Conservation (phyloP, 345 rosid genomes). For the Syzygium aromaticum region DNA sequence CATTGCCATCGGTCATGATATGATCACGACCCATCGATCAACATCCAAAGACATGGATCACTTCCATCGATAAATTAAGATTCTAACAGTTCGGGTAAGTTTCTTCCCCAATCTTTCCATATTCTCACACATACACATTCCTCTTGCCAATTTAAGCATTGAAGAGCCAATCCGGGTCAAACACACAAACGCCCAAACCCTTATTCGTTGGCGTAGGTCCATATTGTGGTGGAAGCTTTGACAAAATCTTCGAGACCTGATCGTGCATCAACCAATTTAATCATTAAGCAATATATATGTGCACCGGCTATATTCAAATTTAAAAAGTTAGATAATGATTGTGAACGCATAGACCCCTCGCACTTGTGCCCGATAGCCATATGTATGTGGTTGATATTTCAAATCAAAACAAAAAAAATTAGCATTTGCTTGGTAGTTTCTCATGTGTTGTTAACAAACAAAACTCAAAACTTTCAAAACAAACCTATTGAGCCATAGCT, state of each 20-base stretch:
- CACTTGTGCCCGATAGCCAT: background rate
- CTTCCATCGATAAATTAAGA: background rate
- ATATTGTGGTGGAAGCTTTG: background rate
- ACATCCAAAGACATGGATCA: background rate
- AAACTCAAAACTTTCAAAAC: background rate
- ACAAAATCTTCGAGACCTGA: background rate
- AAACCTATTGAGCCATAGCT: background rate
- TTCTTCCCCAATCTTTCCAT: background rate
- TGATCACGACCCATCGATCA: background rate
- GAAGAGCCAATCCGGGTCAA: background rate
- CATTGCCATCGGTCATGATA: background rate
- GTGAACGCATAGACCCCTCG: background rate
- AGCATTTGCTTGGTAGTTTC: background rate
- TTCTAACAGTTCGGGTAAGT: background rate
- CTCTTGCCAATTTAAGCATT: background rate
- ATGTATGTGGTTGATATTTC: background rate
- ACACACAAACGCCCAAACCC: background rate
- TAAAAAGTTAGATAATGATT: background rate
- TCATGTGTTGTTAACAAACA: background rate
- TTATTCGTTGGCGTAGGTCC: background rate
- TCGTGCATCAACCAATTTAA: background rate
- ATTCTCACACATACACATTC: background rate
- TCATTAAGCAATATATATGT: background rate
- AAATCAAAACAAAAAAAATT: background rate
- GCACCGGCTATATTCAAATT: background rate